A percentile compares a stretch with the other conserved stretches of the same genome.
These are phyloP conservation scores for Xanthoparmelia taractica DNA, from an alignment of 495 filamentous ascomycete species.

Conservation along the genomic window DNA sequence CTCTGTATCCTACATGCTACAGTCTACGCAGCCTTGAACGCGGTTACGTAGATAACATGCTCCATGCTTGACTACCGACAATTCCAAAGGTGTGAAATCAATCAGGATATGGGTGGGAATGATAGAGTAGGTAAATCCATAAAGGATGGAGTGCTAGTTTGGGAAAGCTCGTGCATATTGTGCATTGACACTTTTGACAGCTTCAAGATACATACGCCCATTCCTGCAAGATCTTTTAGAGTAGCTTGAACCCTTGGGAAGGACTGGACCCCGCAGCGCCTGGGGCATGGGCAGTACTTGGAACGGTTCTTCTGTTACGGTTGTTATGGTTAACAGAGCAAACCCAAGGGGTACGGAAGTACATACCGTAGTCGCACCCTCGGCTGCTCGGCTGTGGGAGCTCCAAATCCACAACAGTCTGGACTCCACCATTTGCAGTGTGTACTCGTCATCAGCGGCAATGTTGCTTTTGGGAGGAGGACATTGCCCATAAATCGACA, in stretches of 20 bases:
- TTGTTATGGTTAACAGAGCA: too few relatives aligned
- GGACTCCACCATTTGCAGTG: constrained; percentile 6
- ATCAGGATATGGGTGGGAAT: background rate
- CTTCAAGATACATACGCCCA: constrained; percentile 14
- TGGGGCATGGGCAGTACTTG: constrained; percentile 9
- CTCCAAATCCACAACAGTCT: constrained; percentile 8
- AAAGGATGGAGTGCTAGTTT: background rate
- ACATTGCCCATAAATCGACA: too few relatives aligned
- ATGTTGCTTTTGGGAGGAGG: background rate
- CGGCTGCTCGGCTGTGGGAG: constrained; percentile 4
- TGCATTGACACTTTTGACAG: constrained; percentile 2
- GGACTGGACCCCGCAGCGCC: constrained; percentile 3
- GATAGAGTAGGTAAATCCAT: background rate
- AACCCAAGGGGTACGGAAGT: background rate
- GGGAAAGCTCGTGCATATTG: background rate
- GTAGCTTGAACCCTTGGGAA: background rate
- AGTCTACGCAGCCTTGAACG: background rate
- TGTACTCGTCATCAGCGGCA: constrained; percentile 21
- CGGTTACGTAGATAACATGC: background rate
- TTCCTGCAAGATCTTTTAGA: constrained; percentile 18
- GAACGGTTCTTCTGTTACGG: background rate
- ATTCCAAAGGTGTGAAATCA: background rate
- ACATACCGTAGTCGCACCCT: constrained; percentile 2
- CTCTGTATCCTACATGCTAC: background rate
- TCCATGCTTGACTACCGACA: background rate